Conservation (phyloP, 2,329 filamentous ascomycete genomes). For the Aureobasidium sp. region DNA sequence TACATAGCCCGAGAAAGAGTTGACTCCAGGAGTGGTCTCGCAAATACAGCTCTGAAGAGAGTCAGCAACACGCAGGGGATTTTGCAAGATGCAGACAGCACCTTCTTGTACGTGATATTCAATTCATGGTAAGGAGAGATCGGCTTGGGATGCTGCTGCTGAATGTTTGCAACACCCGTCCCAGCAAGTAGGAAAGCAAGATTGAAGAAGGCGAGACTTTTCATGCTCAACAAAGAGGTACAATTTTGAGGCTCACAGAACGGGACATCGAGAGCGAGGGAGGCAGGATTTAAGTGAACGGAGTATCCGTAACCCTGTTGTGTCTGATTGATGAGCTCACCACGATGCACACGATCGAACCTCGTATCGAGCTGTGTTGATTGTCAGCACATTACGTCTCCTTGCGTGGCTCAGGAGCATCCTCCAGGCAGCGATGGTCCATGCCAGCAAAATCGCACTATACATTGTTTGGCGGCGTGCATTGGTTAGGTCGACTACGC, state of each 20-base stretch:
- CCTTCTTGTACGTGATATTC: background rate
- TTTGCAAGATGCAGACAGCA: background rate
- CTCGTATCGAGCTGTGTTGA: background rate
- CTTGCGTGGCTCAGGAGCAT: background rate
- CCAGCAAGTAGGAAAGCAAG: background rate
- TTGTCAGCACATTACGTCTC: background rate
- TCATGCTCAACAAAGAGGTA: background rate
- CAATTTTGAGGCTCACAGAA: no score
- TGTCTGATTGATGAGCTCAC: background rate
- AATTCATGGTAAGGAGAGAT: background rate
- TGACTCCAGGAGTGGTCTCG: constrained; percentile 41
- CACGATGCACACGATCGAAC: background rate
- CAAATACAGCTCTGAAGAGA: constrained; percentile 24
- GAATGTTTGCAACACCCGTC: background rate
- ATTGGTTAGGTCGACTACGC: no score
- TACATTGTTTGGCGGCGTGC: no score
- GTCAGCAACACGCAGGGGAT: background rate
- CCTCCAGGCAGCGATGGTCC: background rate
- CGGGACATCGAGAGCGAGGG: background rate
- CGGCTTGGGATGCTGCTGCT: background rate
- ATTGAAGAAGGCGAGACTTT: background rate
- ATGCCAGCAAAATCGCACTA: no score
- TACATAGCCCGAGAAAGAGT: constrained; percentile 31
- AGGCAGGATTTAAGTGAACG: background rate
- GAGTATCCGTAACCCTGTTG: background rate